Base-by-base conservation (phyloP, 768 basidiomycete genomes). In the Collybia nuda region DNA sequence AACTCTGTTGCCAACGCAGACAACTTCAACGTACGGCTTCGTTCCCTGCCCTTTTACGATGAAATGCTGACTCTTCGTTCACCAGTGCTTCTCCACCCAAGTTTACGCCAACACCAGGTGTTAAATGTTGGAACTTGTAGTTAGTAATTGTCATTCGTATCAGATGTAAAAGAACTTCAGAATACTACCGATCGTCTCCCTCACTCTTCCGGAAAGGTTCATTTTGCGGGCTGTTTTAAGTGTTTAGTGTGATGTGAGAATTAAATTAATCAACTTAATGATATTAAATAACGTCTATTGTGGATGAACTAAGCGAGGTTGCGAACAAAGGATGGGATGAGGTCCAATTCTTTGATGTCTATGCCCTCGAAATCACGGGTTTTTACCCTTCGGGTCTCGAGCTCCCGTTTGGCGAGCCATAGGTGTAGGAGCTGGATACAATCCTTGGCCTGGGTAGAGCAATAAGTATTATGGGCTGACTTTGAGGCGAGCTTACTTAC, bases 281-380 rank as follows among this genome's bases (percentile, higher is more conserved):
- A 5, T 32, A 32, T 32, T 32, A 32, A 32, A 32, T 32, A 32
- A 14, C 12, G 32, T 32, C 32, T 32, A 32, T 32, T 3, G 32
- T 32, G 32, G 32, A 3, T 32, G 6, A 11, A 32, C 32, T 32
- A 32, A 14, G 12, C 32, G 32, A 32, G 14, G 32, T 32, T 32
- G 32, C 46, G 53, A 40, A 46, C 47, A 28, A 61, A 61, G 17
- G 44, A 46, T 44, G 70, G 70, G 12, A 88, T 76, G 22, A 91
- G 74, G 62, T 91, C 88, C 36, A 90, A 72, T 54, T 81, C 82
- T 9, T 67, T 62, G 39, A 81, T 57, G 58, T 90, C 88, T n/a
- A 90, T 79, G 0, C 86, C 86, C n/a, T 74, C 71, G 61, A 91
- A 91, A 38, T 87, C 80, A 52, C 79, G 77, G 59, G 76, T 86